Conservation (phyloP, 2,329 filamentous ascomycete genomes). For the Aspergillus hiratsukae region DNA sequence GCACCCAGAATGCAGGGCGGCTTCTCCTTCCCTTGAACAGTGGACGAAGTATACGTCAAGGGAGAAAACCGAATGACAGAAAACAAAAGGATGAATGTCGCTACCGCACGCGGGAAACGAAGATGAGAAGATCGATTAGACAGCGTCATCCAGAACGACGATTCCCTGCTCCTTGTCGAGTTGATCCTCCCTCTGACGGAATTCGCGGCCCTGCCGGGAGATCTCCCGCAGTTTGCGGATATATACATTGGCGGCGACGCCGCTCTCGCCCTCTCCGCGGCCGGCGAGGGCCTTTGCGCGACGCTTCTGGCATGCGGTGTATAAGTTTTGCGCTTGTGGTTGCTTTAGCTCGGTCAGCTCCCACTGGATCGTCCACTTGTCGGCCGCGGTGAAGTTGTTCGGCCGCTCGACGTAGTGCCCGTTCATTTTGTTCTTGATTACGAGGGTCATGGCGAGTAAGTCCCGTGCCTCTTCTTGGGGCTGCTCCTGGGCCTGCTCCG, state of each 20-base stretch:
- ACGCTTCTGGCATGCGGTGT: slow-evolving; percentile 53
- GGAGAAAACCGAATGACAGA: neutral
- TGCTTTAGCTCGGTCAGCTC: slow-evolving; percentile 60
- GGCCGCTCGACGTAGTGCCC: slow-evolving; percentile 61
- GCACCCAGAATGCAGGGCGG: neutral
- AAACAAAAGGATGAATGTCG: neutral
- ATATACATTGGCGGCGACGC: slow-evolving; percentile 45
- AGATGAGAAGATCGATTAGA: neutral
- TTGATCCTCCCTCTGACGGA: slow-evolving; percentile 53
- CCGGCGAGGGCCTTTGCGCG: slow-evolving; percentile 46
- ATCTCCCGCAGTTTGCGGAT: slow-evolving; percentile 34
- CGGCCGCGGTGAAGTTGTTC: slow-evolving; percentile 36
- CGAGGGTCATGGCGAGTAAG: slow-evolving; percentile 67
- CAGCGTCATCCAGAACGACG: slow-evolving; percentile 21
- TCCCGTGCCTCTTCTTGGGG: slow-evolving; percentile 7
- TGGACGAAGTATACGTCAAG: neutral
- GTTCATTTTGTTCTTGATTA: slow-evolving; percentile 68
- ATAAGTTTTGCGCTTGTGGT: slow-evolving; percentile 48
- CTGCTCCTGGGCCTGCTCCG: neutral
- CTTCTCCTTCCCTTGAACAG: neutral
- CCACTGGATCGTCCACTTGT: slow-evolving; percentile 75
- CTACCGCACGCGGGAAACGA: neutral
- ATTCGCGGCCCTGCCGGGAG: slow-evolving; percentile 54
- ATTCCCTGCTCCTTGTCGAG: slow-evolving; percentile 45
- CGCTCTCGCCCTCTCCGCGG: slow-evolving; percentile 37